Percentiles rank a stretch among this genome's conserved stretches.
phyloP scores from a whole-genome alignment of 2,329 filamentous ascomycete species.

The Colletotrichum truncatum region DNA sequence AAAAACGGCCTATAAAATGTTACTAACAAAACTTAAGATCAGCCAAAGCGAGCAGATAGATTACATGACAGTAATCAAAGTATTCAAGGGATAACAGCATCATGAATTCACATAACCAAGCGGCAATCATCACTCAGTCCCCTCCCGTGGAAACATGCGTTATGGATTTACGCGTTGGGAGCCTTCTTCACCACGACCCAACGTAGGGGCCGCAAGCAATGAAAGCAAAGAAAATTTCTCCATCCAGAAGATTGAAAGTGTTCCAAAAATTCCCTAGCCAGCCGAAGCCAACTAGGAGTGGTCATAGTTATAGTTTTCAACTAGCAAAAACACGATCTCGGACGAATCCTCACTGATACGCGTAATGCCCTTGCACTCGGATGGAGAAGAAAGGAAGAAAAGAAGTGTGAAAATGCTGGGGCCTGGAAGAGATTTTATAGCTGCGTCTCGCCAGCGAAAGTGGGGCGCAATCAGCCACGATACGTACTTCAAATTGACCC shows the following conservation, averaged over 20 bases:
- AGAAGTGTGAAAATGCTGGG: conserved; percentile 16
- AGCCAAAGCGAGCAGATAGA: no score
- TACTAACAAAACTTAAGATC: no score
- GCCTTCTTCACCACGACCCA: conserved; percentile 60
- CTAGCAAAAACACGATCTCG: conserved; percentile 90
- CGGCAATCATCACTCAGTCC: no score
- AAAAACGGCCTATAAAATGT: no score
- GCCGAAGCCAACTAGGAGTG: conserved; percentile 75
- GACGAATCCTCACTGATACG: conserved; percentile 88
- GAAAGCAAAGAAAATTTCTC: conserved; percentile 52
- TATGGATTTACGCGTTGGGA: no score
- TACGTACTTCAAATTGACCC: background rate
- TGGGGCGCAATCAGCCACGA: conserved; percentile 7
- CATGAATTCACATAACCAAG: no score
- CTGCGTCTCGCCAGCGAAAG: background rate
- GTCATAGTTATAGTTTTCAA: conserved; percentile 87
- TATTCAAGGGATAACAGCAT: no score
- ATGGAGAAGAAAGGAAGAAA: conserved; percentile 58
- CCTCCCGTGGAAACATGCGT: no score
- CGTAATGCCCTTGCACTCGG: conserved; percentile 81
- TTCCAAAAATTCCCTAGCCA: conserved; percentile 85
- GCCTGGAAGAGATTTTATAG: conserved; percentile 26
- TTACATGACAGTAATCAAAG: no score
- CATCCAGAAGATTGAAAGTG: conserved; percentile 44
- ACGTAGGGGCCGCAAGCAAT: conserved; percentile 53